These are phyloP conservation scores for Poa annua DNA, from an alignment of 176 grass and related monocot species.

Conservation along the genomic window DNA sequence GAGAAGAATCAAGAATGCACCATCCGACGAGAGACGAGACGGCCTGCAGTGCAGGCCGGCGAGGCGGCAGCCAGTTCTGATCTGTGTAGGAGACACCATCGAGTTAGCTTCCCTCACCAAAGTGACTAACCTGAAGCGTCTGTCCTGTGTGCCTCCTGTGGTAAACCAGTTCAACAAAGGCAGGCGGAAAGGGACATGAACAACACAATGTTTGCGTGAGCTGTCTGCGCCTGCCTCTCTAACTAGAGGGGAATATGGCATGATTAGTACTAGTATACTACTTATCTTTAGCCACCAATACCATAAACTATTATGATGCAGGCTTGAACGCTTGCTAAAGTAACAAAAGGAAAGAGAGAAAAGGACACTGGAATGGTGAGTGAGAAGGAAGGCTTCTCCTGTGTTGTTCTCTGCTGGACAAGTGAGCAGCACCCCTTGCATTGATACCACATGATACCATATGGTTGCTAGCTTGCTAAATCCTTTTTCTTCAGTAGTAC, in stretches of 20 bases:
- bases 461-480: slow-evolving; percentile 15
- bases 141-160: slow-evolving; percentile 39
- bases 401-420: slow-evolving; percentile 37
- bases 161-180: slow-evolving; percentile 50
- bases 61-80: slow-evolving; percentile 32
- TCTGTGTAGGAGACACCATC: slow-evolving; percentile 11
- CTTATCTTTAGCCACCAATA: slow-evolving; percentile 38
- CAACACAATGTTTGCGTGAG: slow-evolving; percentile 59
- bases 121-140: not conserved
- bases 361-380: slow-evolving; percentile 41
- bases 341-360: slow-evolving; percentile 42
- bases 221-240: slow-evolving; percentile 40
- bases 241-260: slow-evolving; percentile 31
- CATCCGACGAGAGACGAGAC: not conserved
- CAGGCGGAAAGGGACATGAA: slow-evolving; percentile 57
- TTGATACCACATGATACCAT: slow-evolving; percentile 43
- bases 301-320: slow-evolving; percentile 34
- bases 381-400: slow-evolving; percentile 46
- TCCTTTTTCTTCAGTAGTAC: slow-evolving; percentile 3
- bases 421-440: slow-evolving; percentile 51
- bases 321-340: slow-evolving; percentile 43
- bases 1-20: slow-evolving; percentile 1
- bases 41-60: slow-evolving; percentile 45
- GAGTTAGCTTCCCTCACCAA: not conserved
- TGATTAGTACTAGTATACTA: slow-evolving; percentile 13